Base-by-base conservation (phyloP, 2,329 filamentous ascomycete species). In the Atkinsonella hypoxylon region DNA sequence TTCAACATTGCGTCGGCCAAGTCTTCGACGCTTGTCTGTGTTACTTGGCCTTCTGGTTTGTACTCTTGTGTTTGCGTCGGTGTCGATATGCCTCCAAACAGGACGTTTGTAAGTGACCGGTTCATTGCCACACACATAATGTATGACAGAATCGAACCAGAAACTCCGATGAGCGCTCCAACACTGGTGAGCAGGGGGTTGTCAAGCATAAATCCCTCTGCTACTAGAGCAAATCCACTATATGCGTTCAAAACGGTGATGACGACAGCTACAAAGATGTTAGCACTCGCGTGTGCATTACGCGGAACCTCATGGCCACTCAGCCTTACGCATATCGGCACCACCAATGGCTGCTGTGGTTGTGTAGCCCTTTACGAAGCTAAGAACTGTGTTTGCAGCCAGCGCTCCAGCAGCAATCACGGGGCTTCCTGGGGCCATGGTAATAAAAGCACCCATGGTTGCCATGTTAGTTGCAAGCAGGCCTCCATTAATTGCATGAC, bases 111-210 rank as follows among this genome's bases (percentile, higher is more conserved):
- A n/a, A 95, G 74, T 0, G 85, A 89, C 12, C 89, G 79, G 57
- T 95, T 95, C 89, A 95, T 95, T 17, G 88, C 89, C 4, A 90
- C 83, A 57, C 89, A 95, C 76, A 80, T 82, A 57, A 93, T 86
- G 65, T 91, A 91, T 0, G 87, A 93, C 6, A 95, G 77, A 55
- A 95, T 94, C 0, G 87, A 93, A 50, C 89, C 89, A 12, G 85
- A 90, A 1, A 93, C 87, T 43, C 89, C 89, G 42, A 95, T 95
- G 2, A 95, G 73, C 0, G 88, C 87, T 2, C 89, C 89, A 3
- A 95, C 85, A 0, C 85, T 89, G 0, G 88, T 94, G 1, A 95
- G 74, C 1, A 95, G 75, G 0, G 89, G 81, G 53, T 94, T 95
- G 57, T 93, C 83, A 13, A 95, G 74, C 89, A 95, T 95, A 64